Percentiles rank a stretch among this genome's conserved stretches.
Conservation (phyloP, 2,329 filamentous ascomycete species). For the Penicillium concentricum region DNA sequence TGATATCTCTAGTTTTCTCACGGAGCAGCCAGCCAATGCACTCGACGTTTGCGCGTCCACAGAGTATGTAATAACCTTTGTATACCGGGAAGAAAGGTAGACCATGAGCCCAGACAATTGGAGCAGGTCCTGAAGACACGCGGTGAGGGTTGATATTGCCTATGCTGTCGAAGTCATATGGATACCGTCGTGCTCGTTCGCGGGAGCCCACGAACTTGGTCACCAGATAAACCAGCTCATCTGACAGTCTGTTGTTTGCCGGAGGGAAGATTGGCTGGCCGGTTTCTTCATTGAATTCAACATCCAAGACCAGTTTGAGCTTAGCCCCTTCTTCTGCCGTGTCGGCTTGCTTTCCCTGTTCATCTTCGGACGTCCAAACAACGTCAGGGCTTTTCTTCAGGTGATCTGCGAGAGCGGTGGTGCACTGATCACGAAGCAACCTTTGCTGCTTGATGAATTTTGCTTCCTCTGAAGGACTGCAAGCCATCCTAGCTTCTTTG, state of each 20-base stretch:
- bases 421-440: background rate
- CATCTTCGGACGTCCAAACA: background rate
- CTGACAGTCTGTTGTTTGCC: constrained; percentile 13
- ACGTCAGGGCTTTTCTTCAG: background rate
- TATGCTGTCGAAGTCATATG: constrained; percentile 15
- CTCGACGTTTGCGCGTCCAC: constrained; percentile 10
- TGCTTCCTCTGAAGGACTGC: background rate
- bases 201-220: constrained; percentile 8
- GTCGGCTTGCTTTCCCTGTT: background rate
- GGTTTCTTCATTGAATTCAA: background rate
- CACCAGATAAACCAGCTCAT: constrained; percentile 19
- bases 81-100: constrained; percentile 21
- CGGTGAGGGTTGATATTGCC: constrained; percentile 16
- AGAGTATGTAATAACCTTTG: constrained; percentile 23
- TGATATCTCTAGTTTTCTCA: background rate
- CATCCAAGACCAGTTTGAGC: constrained; percentile 2
- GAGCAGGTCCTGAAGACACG: constrained; percentile 14
- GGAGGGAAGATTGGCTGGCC: constrained; percentile 11
- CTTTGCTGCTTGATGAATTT: background rate
- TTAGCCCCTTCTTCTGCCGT: background rate
- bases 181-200: constrained; percentile 5
- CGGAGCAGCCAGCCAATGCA: constrained; percentile 18
- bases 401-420: background rate
- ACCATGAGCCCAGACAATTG: constrained; percentile 20
- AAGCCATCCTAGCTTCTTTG: background rate